Conservation (phyloP, 331 rosid genomes). For the Malus hybrid region DNA sequence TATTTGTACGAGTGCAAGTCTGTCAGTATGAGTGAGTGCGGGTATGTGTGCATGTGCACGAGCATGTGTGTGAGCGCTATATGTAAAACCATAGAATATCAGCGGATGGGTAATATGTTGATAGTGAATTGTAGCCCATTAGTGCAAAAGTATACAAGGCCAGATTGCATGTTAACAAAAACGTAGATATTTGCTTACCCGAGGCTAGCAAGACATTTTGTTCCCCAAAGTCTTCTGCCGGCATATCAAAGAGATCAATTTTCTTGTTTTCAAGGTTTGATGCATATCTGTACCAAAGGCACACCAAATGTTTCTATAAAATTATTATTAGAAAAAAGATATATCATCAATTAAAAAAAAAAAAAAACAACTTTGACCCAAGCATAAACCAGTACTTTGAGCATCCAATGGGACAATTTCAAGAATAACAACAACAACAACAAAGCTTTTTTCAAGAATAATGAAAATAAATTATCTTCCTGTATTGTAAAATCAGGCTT, state of each 20-base stretch:
- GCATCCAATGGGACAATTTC: background rate
- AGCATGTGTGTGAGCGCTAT: background rate
- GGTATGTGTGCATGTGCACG: background rate
- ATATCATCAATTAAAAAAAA: background rate
- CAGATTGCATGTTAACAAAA: background rate
- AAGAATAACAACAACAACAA: too few relatives aligned
- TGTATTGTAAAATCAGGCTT: too few relatives aligned
- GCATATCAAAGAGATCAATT: constrained; percentile 79
- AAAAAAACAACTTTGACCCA: background rate
- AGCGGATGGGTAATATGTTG: background rate
- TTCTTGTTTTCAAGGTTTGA: constrained; percentile 60
- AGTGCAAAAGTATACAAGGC: background rate
- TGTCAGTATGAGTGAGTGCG: background rate
- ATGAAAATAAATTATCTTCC: too few relatives aligned
- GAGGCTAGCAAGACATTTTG: constrained; percentile 86
- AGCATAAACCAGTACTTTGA: too few relatives aligned
- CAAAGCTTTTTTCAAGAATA: background rate
- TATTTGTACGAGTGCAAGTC: too few relatives aligned
- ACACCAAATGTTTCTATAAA: background rate
- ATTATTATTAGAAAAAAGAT: background rate
- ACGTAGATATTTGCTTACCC: constrained; percentile 17
- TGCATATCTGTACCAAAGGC: constrained; percentile 41
- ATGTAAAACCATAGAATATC: background rate
- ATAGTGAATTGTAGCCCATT: background rate
- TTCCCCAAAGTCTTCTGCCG: constrained; percentile 53